Evolutionary conservation across 305 asterid genomes (phyloP).

Genomic region (Solanum hybrid): DNA sequence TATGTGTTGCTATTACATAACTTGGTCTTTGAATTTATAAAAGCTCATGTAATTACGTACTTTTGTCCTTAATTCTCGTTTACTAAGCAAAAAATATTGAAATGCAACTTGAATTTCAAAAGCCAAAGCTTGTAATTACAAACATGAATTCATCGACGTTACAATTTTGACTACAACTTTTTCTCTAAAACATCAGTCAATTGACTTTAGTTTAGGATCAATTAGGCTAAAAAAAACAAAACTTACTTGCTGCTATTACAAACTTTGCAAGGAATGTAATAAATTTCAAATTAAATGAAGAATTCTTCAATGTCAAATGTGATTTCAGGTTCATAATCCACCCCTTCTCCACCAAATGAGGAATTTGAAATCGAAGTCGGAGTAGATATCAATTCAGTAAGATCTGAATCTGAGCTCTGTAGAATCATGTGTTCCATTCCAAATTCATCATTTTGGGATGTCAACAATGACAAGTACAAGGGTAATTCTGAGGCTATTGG

Average conservation of each 20-base stretch:
- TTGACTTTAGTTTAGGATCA: conserved; percentile 1
- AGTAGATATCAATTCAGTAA: conserved; percentile 31
- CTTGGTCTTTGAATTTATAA: background rate
- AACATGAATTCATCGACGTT: background rate
- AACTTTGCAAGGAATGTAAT: background rate
- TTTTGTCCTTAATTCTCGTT: background rate
- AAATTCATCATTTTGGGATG: conserved; percentile 1
- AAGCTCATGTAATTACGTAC: background rate
- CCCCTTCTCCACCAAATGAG: conserved; percentile 16
- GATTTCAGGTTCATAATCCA: conserved; percentile 5
- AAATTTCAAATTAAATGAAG: background rate
- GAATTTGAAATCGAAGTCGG: conserved; percentile 18
- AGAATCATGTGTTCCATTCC: conserved; percentile 14
- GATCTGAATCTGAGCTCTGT: conserved; percentile 30
- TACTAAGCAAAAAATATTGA: background rate
- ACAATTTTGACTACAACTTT: background rate
- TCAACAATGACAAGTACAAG: background rate
- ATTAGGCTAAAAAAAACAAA: background rate
- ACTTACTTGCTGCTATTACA: background rate
- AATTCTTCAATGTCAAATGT: background rate
- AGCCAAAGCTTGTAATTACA: background rate
- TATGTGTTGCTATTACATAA: background rate
- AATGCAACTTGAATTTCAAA: background rate
- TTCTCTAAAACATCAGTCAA: background rate
- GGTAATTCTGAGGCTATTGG: conserved; percentile 23